Percentiles rank a stretch among this genome's conserved stretches.
These are phyloP conservation scores for Microsporum canis DNA, from an alignment of 2,329 filamentous ascomycete genomes.

Conservation along the genomic window DNA sequence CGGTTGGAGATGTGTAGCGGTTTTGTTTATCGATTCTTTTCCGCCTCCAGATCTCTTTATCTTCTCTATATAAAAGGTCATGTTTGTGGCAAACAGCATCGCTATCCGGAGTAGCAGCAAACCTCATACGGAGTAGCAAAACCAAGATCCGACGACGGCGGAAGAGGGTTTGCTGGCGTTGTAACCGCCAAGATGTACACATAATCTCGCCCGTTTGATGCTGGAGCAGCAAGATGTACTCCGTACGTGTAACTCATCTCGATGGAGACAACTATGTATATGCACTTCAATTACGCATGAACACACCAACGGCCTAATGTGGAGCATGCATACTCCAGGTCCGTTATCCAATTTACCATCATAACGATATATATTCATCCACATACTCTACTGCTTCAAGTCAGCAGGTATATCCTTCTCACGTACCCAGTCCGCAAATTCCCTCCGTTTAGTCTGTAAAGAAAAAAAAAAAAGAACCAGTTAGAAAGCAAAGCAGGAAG, in stretches of 20 bases:
- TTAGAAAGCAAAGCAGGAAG: neutral
- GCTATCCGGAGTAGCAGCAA: neutral
- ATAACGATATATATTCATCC: neutral
- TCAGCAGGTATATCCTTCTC: slow-evolving; percentile 22
- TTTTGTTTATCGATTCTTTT: neutral
- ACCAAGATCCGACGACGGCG: neutral
- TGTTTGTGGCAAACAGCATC: neutral
- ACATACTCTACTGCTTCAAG: neutral
- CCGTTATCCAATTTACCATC: neutral
- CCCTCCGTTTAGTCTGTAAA: slow-evolving; percentile 50
- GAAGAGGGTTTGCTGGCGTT: neutral
- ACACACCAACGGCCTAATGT: neutral
- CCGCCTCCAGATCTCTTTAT: neutral
- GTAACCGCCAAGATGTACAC: neutral
- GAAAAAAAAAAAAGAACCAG: neutral
- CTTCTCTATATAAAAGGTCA: neutral
- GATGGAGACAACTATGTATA: neutral
- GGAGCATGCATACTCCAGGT: neutral
- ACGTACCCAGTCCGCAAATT: slow-evolving; percentile 65
- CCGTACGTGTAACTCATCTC: neutral
- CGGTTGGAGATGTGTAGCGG: neutral
- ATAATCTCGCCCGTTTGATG: neutral
- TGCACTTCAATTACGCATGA: neutral
- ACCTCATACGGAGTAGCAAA: neutral
- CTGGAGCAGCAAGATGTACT: neutral